A percentile compares a stretch with the other conserved stretches of the same genome.
Conservation (phyloP, 805 yeast genomes). For the Saccharomycopsis babjevae region DNA sequence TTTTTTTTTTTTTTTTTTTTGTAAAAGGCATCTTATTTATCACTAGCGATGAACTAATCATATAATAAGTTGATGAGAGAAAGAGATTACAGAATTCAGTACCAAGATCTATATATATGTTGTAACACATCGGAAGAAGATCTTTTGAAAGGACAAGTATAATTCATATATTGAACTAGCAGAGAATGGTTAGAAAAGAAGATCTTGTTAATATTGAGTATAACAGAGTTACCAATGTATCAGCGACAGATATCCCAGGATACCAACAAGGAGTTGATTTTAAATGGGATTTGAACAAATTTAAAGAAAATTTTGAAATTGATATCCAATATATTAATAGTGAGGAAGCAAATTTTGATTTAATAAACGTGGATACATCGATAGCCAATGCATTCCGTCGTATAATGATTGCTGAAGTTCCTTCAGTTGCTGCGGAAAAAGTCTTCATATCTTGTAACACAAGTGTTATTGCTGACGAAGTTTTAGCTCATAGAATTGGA, state of each 20-base stretch:
- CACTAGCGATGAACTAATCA: too few species aligned
- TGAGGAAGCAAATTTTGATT: constrained; percentile 76
- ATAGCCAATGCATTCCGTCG: constrained; percentile 94
- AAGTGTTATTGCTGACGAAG: constrained; percentile 95
- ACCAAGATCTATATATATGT: too few species aligned
- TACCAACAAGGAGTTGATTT: constrained; percentile 52
- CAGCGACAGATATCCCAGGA: constrained; percentile 90
- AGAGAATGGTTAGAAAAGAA: neutral
- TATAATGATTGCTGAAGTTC: constrained; percentile 94
- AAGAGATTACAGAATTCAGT: too few species aligned
- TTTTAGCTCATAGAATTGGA: constrained; percentile 90
- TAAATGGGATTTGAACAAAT: constrained; percentile 78
- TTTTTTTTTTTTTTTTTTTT: too few species aligned
- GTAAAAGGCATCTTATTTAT: too few species aligned
- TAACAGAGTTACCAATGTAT: constrained; percentile 83
- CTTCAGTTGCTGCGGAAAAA: constrained; percentile 89
- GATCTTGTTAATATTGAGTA: constrained; percentile 76
- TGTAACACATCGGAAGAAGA: too few species aligned
- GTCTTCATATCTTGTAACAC: constrained; percentile 89
- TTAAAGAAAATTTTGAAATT: constrained; percentile 57
- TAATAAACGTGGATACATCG: constrained; percentile 80
- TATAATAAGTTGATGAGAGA: too few species aligned
- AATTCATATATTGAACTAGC: too few species aligned
- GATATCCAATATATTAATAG: constrained; percentile 55
- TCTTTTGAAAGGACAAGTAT: too few species aligned